Percentiles rank a stretch among this genome's conserved stretches.
Conservation (phyloP, 2,329 filamentous ascomycete species). For the Hypoxylon rubiginosum region DNA sequence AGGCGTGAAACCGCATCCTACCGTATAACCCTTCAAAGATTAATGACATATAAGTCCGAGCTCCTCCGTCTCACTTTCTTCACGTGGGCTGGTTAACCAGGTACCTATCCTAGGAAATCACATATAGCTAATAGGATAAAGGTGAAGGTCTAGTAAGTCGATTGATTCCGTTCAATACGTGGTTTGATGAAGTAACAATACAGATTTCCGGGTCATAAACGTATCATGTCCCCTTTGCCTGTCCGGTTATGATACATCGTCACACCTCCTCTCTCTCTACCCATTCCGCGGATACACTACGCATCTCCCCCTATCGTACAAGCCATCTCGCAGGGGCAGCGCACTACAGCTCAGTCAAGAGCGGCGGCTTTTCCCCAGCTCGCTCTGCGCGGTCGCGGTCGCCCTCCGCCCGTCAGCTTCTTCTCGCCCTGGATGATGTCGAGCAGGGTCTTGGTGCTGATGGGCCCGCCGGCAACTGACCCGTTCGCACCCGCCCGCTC, state of each 20-base stretch:
- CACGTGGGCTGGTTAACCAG: no score
- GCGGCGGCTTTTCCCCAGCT: slow-evolving; percentile 42
- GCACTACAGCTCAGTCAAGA: slow-evolving; percentile 1
- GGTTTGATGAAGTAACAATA: no score
- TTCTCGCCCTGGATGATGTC: slow-evolving; percentile 59
- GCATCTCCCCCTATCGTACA: neutral
- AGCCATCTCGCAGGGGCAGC: neutral
- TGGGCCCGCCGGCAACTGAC: slow-evolving; percentile 51
- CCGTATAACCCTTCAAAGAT: neutral
- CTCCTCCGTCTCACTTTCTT: no score
- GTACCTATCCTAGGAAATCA: no score
- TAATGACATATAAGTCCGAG: neutral
- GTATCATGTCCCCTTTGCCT: no score
- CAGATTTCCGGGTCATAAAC: no score
- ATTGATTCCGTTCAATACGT: no score
- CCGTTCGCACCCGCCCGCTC: slow-evolving; percentile 53
- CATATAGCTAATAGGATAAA: no score
- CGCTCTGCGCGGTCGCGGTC: slow-evolving; percentile 55
- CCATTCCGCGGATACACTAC: no score
- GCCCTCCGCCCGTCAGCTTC: slow-evolving; percentile 53
- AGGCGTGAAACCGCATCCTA: neutral
- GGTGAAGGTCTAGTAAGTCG: no score
- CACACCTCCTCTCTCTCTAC: no score
- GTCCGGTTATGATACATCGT: no score
- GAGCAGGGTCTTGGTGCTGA: slow-evolving; percentile 53